A percentile compares a stretch with the other conserved stretches of the same genome.
These are phyloP conservation scores for Spinacia oleracea DNA, from an alignment of 179 eudicot genomes.

Conservation along the genomic window DNA sequence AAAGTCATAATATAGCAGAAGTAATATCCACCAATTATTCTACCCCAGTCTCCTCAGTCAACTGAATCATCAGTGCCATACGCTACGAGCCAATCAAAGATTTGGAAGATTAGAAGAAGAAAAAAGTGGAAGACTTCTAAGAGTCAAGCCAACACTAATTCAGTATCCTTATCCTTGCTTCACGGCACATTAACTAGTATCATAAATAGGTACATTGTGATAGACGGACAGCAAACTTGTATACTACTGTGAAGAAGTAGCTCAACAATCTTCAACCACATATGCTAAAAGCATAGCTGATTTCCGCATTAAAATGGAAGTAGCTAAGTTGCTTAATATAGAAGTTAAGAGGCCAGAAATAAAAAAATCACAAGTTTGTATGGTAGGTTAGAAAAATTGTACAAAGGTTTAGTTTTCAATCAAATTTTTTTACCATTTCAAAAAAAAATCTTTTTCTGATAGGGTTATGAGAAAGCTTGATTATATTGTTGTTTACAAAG, in stretches of 20 bases:
- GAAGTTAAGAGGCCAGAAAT: neutral
- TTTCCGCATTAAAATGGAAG: neutral
- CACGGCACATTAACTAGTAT: neutral
- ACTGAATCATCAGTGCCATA: neutral
- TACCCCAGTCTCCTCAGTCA: neutral
- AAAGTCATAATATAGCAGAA: neutral
- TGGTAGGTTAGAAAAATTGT: neutral
- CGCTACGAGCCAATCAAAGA: neutral
- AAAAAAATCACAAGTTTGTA: neutral
- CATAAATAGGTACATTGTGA: neutral
- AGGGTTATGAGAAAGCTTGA: too few relatives aligned
- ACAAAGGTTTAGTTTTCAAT: neutral
- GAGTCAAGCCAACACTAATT: neutral
- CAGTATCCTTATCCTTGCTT: neutral
- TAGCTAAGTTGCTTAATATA: neutral
- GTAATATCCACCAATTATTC: neutral
- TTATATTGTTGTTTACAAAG: too few relatives aligned
- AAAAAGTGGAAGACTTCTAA: neutral
- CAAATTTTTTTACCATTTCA: neutral
- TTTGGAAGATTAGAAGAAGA: neutral
- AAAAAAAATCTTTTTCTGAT: too few relatives aligned
- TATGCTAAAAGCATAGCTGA: neutral
- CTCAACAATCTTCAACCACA: constrained; percentile 8
- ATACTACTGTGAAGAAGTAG: neutral
- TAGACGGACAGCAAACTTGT: neutral